Conservation (phyloP, 345 rosid species). For the Corymbia maculata region DNA sequence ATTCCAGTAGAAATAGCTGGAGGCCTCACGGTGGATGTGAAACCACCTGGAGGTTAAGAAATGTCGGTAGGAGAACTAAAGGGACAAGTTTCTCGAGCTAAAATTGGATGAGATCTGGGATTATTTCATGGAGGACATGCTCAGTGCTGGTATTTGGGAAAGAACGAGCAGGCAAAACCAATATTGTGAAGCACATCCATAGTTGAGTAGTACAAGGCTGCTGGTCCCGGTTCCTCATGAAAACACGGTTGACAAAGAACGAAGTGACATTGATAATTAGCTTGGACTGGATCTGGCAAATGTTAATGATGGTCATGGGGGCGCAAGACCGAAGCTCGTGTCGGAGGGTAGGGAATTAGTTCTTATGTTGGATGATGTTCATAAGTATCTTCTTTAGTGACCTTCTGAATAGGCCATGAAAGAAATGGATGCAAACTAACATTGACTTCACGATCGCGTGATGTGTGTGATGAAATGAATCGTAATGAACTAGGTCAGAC, state of each 20-base stretch:
- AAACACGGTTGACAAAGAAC: not conserved
- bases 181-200: not conserved
- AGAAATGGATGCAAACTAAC: not conserved
- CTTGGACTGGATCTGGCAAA: not conserved
- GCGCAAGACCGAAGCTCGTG: not conserved
- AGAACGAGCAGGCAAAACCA: not conserved
- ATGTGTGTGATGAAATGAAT: not conserved
- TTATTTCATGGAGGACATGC: not conserved
- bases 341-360: not conserved
- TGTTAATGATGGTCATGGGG: accelerated
- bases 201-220: not conserved
- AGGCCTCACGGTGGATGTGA: not conserved
- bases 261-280: not conserved
- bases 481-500: not conserved
- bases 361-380: accelerated
- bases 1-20: not conserved
- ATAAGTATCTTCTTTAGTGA: not conserved
- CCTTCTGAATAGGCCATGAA: not conserved
- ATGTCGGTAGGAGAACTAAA: not conserved
- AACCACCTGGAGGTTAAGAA: not conserved
- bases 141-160: too few relatives aligned
- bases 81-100: not conserved
- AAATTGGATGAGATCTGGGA: not conserved
- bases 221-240: not conserved
- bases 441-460: not conserved